Percentiles rank a stretch among this genome's conserved stretches.
phyloP scores from a whole-genome alignment of 2,329 filamentous ascomycete genomes.

The Fusarium chuoi region DNA sequence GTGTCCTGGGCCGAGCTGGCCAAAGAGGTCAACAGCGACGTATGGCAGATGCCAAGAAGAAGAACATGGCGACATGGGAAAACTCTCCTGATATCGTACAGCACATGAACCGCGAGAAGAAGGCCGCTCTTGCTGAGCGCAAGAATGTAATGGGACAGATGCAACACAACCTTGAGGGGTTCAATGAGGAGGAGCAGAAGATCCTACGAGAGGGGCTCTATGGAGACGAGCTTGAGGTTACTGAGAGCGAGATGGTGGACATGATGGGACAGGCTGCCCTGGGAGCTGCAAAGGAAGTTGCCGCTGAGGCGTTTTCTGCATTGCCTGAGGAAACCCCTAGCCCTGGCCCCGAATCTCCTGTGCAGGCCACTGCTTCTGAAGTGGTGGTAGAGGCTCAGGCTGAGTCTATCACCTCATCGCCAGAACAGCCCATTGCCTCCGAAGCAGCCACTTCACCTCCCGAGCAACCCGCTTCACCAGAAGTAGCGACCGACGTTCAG shows the following conservation, averaged over 20 bases:
- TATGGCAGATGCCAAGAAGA: constrained; percentile 68
- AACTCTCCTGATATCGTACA: constrained; percentile 57
- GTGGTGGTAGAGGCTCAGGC: background rate
- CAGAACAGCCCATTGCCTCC: background rate
- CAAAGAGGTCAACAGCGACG: constrained; percentile 78
- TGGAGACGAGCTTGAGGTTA: constrained; percentile 44
- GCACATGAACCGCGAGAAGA: constrained; percentile 51
- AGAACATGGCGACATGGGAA: constrained; percentile 69
- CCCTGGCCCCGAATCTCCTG: background rate
- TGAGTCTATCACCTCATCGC: background rate
- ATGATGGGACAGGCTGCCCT: constrained; percentile 45
- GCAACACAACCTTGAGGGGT: constrained; percentile 50
- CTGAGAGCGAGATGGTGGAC: constrained; percentile 52
- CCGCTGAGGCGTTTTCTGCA: constrained; percentile 2
- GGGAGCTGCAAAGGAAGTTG: constrained; percentile 19
- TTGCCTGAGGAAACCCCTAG: background rate
- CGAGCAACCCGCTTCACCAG: background rate
- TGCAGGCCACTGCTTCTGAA: background rate
- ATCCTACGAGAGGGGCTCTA: constrained; percentile 45
- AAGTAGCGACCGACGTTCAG: background rate
- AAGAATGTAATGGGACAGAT: constrained; percentile 52
- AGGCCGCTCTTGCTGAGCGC: constrained; percentile 46
- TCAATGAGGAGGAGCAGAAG: constrained; percentile 53
- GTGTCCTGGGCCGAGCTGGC: constrained; percentile 86
- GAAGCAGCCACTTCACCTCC: background rate